Base-by-base conservation (phyloP, 2,329 filamentous ascomycete genomes). In the Ascochyta pisi region DNA sequence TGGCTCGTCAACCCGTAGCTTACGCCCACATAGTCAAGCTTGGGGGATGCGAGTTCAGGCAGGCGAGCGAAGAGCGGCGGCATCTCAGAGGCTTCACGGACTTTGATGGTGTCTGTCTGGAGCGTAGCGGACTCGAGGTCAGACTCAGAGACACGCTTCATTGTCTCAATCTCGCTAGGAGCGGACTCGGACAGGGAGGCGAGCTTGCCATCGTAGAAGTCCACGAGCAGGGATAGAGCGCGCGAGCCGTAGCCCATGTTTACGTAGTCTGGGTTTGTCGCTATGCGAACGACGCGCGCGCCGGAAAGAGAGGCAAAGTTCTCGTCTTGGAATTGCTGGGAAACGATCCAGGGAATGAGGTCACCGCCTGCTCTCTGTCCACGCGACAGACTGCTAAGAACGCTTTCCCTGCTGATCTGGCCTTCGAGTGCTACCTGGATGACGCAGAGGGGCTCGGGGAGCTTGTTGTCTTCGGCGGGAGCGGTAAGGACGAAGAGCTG, bases 261-360 rank as follows among this genome's bases (percentile, higher is more conserved):
- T 48, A 89, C 83, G 67, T 96, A 97, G 64, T 98, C 93, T 0
- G 96, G 95, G 73, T 97, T 96, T 0, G 95, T 97, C 19, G 96
- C 95, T 68, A 99, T 98, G 44, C 95, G 87, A 15, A 99, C 94
- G 42, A 99, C 81, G 58, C 95, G 87, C 31, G 94, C 95, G 52
- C 95, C 96, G 13, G 94, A 98, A 0, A 99, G 83, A 37, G 90
- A 89, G 12, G 94, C 95, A 73, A 99, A 99, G 63, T 97, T 92
- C 63, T 96, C 92, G 68, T 99, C 95, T 72, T 98, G 95, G 80
- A 96, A 99, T 73, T 99, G 95, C 73, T 98, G 93, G 73, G 92
- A 96, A 60, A 99, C 91, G 29, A 98, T 84, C 95, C 95, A 99
- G 0, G 95, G 95, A 54, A 99, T 99, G 50, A 99, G 80, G 75